Base-by-base conservation (phyloP, 1,284 basidiomycete genomes). In the Apiotrichum akiyoshidainum region DNA sequence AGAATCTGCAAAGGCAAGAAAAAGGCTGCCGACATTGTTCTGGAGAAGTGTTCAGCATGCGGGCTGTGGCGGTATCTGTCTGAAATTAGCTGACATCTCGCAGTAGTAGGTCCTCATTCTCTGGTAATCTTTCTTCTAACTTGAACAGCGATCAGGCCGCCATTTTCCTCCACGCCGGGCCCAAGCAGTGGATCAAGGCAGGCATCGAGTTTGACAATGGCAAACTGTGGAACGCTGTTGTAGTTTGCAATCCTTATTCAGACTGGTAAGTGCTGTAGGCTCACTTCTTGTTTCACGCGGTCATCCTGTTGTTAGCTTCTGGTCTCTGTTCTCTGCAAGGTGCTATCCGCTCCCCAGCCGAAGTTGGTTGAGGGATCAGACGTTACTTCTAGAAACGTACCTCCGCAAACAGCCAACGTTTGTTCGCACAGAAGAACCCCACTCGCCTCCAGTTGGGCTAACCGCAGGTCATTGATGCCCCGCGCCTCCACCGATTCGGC, bases 171-270 rank as follows among this genome's bases (percentile, higher is more conserved):
- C 57, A 61, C 34, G 48, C 68, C 21, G 57, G 56, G 17, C 58
- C 61, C 2, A 65, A 55, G 19, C 60, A 58, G 40, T 72, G 71
- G 71, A 47, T 69, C 42, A 72, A 72, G 62, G 61, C 68, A 0
- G 68, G 69, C 5, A 53, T 67, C 26, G 71, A 72, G 53, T 72
- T 50, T 49, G 66, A 69, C 34, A 58, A 64, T 31, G 68, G 57
- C 19, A 55, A 62, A 46, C 35, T 66, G 17, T 71, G 66, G 65
- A 65, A 67, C 39, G 64, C 64, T 7, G 67, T 57, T 0, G 71
- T 72, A 1, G 63, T 69, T 11, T 58, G 58, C 40, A 66, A 67
- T 50, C 67, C 67, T 1, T 69, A 65, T 59, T 71, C 68, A 2
- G 71, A 72, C 59, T 72, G 71, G 71, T 71, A 46, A 58, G 66